phyloP scores from a whole-genome alignment of 495 filamentous ascomycete genomes.

The Xylaria venustula region DNA sequence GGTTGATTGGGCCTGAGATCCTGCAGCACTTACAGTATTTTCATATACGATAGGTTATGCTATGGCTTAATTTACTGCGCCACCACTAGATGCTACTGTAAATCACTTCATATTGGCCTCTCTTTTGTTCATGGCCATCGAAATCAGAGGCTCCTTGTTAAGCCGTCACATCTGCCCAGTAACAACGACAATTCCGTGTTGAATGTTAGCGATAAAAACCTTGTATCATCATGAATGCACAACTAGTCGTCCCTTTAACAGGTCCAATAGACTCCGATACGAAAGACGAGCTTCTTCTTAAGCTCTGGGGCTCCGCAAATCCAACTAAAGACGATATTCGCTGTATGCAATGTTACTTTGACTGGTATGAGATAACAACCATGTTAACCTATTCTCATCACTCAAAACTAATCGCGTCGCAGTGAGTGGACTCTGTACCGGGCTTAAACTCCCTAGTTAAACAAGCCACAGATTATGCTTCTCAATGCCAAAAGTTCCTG shows the following conservation, averaged over 20 bases:
- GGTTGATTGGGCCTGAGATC: not conserved
- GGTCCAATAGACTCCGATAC: not conserved
- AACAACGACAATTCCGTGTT: too few species aligned
- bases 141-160: too few species aligned
- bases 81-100: not conserved
- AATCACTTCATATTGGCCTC: too few species aligned
- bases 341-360: constrained; percentile 8
- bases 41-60: not conserved
- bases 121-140: too few species aligned
- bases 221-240: not conserved
- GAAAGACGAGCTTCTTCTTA: constrained; percentile 7
- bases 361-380: not conserved
- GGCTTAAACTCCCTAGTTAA: not conserved
- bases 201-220: not conserved
- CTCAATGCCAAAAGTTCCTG: constrained; percentile 2
- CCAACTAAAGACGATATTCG: not conserved
- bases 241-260: not conserved
- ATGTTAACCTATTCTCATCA: not conserved
- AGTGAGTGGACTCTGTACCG: not conserved
- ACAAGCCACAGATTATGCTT: not conserved
- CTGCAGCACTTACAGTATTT: not conserved
- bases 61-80: not conserved
- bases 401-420: not conserved
- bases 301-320: constrained; percentile 3
- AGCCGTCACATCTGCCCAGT: too few species aligned